These are phyloP conservation scores for Metschnikowia peoriensis DNA, from an alignment of 805 yeast genomes.

Conservation along the genomic window DNA sequence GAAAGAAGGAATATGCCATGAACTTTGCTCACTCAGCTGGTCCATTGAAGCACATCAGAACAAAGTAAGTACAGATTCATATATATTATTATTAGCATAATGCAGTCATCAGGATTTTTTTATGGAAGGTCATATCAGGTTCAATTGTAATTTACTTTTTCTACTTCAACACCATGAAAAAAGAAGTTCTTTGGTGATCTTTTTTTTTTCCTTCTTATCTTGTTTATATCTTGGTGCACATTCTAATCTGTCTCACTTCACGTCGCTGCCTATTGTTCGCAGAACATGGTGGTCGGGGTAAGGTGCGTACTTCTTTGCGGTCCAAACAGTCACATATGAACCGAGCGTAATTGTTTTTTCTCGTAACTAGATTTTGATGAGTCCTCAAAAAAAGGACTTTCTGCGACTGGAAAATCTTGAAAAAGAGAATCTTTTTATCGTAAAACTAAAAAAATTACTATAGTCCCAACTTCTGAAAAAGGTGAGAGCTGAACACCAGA, in stretches of 20 bases:
- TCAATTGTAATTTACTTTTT: background rate
- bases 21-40: constrained; percentile 70
- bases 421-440: no score
- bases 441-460: background rate
- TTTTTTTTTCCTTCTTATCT: background rate
- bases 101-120: constrained; percentile 4
- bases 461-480: background rate
- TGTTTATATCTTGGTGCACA: background rate
- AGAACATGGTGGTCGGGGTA: background rate
- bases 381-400: no score
- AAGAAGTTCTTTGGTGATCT: no score
- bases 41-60: constrained; percentile 76
- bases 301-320: no score
- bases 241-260: background rate
- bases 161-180: no score
- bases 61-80: constrained; percentile 47
- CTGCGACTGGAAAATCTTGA: no score
- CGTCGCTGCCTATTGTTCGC: background rate
- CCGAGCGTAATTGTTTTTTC: no score
- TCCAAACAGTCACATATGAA: no score
- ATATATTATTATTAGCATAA: constrained; percentile 7
- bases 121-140: background rate
- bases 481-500: background rate
- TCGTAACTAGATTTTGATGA: no score
- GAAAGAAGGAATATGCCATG: constrained; percentile 69